phyloP scores from a whole-genome alignment of 305 asterid species.

The Nicotiana rustica region DNA sequence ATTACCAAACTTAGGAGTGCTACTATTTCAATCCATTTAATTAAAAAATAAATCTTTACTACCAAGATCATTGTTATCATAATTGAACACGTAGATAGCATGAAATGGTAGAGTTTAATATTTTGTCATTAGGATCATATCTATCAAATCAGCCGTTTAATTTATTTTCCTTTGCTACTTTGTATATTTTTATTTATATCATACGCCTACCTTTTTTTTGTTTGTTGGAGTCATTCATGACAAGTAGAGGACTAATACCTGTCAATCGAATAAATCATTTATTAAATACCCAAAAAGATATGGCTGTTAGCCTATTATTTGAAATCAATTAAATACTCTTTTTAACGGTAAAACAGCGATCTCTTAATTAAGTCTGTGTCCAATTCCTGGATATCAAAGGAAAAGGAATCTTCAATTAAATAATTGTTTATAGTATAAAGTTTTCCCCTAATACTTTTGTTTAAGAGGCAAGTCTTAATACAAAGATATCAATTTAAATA shows the following conservation, averaged over 20 bases:
- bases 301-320: conserved; percentile 56
- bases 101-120: conserved; percentile 35
- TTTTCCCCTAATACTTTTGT: conserved; percentile 27
- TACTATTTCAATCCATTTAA: conserved; percentile 3
- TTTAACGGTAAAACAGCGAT: conserved; percentile 32
- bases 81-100: conserved; percentile 50
- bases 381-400: not conserved
- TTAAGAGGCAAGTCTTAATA: conserved; percentile 25
- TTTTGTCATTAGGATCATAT: conserved; percentile 44
- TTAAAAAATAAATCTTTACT: conserved; percentile 40
- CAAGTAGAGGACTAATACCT: conserved; percentile 45
- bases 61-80: conserved; percentile 45
- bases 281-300: conserved; percentile 39
- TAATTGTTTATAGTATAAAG: not conserved
- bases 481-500: conserved; percentile 17
- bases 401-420: conserved; percentile 27
- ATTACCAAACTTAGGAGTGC: not conserved
- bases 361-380: not conserved
- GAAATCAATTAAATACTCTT: conserved; percentile 15
- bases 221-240: conserved; percentile 68
- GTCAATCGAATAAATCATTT: conserved; percentile 29
- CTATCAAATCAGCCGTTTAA: conserved; percentile 45
- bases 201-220: conserved; percentile 38
- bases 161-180: conserved; percentile 14
- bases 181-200: not conserved